Percentiles rank a stretch among this genome's conserved stretches.
Conservation (phyloP, 2,329 filamentous ascomycete species). For the Pochonia chlamydosporia region DNA sequence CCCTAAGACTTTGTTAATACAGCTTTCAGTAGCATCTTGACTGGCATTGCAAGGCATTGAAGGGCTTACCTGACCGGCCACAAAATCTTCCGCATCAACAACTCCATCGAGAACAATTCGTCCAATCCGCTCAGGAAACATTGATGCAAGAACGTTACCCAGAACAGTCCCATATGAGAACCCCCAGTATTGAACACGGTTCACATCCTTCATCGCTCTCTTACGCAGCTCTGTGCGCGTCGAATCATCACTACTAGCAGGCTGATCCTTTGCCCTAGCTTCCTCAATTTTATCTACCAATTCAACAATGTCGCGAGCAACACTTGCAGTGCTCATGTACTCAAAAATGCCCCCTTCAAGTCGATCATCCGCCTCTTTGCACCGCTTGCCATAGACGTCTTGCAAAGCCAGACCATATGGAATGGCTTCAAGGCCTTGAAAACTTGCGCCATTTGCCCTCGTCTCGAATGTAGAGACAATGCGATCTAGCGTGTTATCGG, state of each 20-base stretch:
- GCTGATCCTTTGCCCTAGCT: constrained; percentile 17
- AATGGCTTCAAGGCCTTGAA: constrained; percentile 14
- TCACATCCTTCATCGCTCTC: constrained; percentile 8
- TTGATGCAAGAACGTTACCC: constrained; percentile 28
- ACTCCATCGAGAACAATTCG: constrained; percentile 37
- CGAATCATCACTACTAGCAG: not conserved
- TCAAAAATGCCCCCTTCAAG: constrained; percentile 19
- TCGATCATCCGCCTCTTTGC: constrained; percentile 13
- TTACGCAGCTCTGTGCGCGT: constrained; percentile 10
- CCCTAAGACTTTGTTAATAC: too few relatives aligned
- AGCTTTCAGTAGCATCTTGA: too few relatives aligned
- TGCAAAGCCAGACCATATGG: constrained; percentile 20
- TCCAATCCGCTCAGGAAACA: constrained; percentile 31
- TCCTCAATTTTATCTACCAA: constrained; percentile 36
- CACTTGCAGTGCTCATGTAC: constrained; percentile 30
- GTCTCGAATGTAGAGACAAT: constrained; percentile 22
- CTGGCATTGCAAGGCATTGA: not conserved
- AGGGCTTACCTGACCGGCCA: constrained; percentile 19
- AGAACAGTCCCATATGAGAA: constrained; percentile 39
- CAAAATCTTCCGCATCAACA: constrained; percentile 30
- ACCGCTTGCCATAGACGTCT: constrained; percentile 22
- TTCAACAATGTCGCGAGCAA: constrained; percentile 38
- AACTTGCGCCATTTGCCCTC: constrained; percentile 23
- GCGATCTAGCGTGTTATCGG: constrained; percentile 21
- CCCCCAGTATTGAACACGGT: constrained; percentile 40